Evolutionary conservation across 2,329 filamentous ascomycete genomes (phyloP).

Genomic region (Claviceps sorghi): DNA sequence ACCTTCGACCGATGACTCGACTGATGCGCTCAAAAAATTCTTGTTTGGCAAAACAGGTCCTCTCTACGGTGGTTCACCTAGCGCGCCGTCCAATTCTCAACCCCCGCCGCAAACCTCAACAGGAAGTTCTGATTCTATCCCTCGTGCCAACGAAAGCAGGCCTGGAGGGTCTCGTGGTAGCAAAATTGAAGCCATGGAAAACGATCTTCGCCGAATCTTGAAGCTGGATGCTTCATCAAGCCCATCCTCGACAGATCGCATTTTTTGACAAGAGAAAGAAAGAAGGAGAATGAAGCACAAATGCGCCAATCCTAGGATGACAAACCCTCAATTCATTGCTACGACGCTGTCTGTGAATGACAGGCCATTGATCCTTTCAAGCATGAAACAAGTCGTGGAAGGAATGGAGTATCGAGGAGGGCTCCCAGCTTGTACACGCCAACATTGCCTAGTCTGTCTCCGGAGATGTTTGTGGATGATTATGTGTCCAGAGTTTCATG

Average conservation of each 20-base stretch:
- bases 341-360: background rate
- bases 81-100: background rate
- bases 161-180: conserved; percentile 4
- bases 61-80: background rate
- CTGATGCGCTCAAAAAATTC: conserved; percentile 42
- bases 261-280: conserved; percentile 4
- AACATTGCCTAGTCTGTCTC: background rate
- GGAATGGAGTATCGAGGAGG: background rate
- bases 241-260: conserved; percentile 7
- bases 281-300: background rate
- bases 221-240: conserved; percentile 25
- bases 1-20: conserved; percentile 15
- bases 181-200: conserved; percentile 36
- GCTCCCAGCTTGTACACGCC: background rate
- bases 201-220: conserved; percentile 37
- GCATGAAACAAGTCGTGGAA: background rate
- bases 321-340: background rate
- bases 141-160: background rate
- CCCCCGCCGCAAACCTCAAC: background rate
- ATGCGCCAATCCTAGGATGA: background rate
- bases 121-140: background rate
- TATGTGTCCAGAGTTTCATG: conserved; percentile 2
- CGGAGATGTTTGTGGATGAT: background rate
- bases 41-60: conserved; percentile 30
- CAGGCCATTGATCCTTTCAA: background rate